These are phyloP conservation scores for Ricinus communis DNA, from an alignment of 345 rosid species.

Conservation along the genomic window DNA sequence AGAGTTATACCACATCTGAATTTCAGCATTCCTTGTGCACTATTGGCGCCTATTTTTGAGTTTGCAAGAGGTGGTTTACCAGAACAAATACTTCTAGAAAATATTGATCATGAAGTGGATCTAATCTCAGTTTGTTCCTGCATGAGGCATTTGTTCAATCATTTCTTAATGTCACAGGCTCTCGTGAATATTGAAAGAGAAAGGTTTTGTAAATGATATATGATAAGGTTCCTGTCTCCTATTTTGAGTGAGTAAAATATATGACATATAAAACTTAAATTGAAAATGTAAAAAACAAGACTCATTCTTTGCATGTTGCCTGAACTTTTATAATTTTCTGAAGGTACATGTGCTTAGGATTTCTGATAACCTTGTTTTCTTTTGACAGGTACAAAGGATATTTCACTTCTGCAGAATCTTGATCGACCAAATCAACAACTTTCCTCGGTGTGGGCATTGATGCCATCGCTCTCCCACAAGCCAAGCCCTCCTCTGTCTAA, in stretches of 20 bases:
- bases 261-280: too few species aligned
- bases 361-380: neutral
- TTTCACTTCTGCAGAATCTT: constrained; percentile 52
- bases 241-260: too few species aligned
- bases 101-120: constrained; percentile 7
- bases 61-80: constrained; percentile 64
- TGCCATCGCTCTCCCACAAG: constrained; percentile 67
- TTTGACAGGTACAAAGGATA: constrained; percentile 52
- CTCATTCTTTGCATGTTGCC: neutral
- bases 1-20: constrained; percentile 84
- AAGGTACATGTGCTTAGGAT: too few species aligned
- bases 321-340: neutral
- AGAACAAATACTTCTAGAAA: constrained; percentile 12
- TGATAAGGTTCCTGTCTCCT: too few species aligned
- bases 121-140: neutral
- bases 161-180: too few species aligned
- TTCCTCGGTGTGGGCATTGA: constrained; percentile 77
- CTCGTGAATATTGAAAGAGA: too few species aligned
- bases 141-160: too few species aligned
- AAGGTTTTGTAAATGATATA: too few species aligned
- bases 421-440: constrained; percentile 65
- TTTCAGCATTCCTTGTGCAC: constrained; percentile 90
- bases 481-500: constrained; percentile 42
- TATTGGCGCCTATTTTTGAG: constrained; percentile 67
- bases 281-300: too few species aligned